Evolutionary conservation across 257 asterid genomes (phyloP).

Genomic region (Lantana camara): DNA sequence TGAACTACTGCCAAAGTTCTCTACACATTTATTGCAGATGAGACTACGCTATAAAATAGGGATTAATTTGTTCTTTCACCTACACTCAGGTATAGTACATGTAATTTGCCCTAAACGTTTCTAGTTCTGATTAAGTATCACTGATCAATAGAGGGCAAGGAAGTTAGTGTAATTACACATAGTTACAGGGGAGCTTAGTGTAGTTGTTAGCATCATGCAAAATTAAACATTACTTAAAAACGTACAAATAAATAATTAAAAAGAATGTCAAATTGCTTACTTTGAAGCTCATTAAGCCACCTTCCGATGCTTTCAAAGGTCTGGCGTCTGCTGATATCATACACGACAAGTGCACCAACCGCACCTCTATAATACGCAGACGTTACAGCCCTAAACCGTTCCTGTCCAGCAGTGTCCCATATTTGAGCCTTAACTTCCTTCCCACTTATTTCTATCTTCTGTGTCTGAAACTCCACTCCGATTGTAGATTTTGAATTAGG

Average conservation of each 20-base stretch:
- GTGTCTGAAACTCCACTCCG: slow-evolving; percentile 93
- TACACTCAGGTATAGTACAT: no score
- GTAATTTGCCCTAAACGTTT: no score
- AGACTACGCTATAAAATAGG: no score
- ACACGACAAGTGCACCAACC: slow-evolving; percentile 87
- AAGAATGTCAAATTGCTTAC: slow-evolving; percentile 45
- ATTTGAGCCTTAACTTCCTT: slow-evolving; percentile 89
- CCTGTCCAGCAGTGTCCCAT: slow-evolving; percentile 97
- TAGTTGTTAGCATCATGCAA: no score
- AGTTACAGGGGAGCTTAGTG: background rate
- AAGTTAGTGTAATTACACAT: no score
- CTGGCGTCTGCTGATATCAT: slow-evolving; percentile 78
- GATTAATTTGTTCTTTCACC: no score
- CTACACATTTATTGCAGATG: no score
- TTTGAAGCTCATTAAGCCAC: slow-evolving; percentile 87
- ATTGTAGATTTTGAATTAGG: slow-evolving; percentile 85
- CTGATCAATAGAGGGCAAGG: no score
- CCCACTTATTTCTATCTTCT: slow-evolving; percentile 71
- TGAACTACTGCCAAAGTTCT: no score
- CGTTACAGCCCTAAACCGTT: slow-evolving; percentile 89
- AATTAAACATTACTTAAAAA: background rate
- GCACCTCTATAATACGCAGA: slow-evolving; percentile 95
- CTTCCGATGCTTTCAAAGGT: slow-evolving; percentile 73
- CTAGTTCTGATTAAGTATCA: no score
- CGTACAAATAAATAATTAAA: background rate